These are phyloP conservation scores for Xylaria castorea DNA, from an alignment of 495 filamentous ascomycete genomes.

Conservation along the genomic window DNA sequence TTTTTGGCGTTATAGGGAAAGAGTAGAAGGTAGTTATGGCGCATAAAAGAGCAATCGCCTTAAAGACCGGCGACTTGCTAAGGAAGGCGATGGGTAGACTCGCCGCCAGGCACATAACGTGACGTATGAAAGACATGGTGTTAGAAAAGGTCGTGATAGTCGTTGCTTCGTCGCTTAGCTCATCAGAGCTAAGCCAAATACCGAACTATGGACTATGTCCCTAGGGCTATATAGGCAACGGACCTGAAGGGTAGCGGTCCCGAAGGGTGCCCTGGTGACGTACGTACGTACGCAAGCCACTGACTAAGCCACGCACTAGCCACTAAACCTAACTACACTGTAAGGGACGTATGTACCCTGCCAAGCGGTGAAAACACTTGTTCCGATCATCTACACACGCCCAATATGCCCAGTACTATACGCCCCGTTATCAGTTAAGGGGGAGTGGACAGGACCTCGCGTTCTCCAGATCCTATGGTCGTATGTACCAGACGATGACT, in stretches of 20 bases:
- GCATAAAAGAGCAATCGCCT: conserved; percentile 21
- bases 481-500: too few species aligned
- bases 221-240: conserved; percentile 6
- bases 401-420: conserved; percentile 25
- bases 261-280: neutral
- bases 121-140: conserved; percentile 22
- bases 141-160: conserved; percentile 26
- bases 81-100: conserved; percentile 27
- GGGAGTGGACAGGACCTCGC: too few species aligned
- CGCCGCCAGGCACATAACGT: conserved; percentile 25
- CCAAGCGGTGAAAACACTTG: conserved; percentile 14
- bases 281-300: conserved; percentile 40
- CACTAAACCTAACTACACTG: too few species aligned
- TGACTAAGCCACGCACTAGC: too few species aligned
- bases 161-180: conserved; percentile 26
- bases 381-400: conserved; percentile 19
- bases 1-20: conserved; percentile 22
- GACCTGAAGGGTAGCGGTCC: neutral
- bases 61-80: conserved; percentile 22
- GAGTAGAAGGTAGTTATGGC: conserved; percentile 22
- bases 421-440: conserved; percentile 17
- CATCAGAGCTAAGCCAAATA: conserved; percentile 23
- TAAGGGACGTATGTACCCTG: too few species aligned
- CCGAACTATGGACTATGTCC: conserved; percentile 47
- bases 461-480: too few species aligned